These are phyloP conservation scores for Tylopilus felleus DNA, from an alignment of 768 basidiomycete genomes.

Conservation along the genomic window DNA sequence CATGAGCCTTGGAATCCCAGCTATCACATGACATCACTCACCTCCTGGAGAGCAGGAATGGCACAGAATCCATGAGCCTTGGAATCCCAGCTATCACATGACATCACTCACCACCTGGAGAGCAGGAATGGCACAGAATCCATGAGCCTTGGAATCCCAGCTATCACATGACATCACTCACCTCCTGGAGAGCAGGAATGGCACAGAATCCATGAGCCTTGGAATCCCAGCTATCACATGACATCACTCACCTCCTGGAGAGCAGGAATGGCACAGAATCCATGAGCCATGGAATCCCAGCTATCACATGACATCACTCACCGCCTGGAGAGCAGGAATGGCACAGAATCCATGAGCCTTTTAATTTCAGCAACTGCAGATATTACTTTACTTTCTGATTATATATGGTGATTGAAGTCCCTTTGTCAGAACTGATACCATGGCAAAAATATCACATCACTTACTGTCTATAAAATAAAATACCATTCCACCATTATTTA, in stretches of 20 bases:
- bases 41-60: background rate
- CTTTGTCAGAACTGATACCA: too few relatives aligned
- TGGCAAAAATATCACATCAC: background rate
- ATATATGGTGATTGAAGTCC: too few relatives aligned
- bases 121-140: background rate
- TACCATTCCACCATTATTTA: too few relatives aligned
- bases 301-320: background rate
- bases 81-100: background rate
- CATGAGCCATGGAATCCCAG: background rate
- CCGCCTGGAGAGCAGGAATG: background rate
- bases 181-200: background rate
- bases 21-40: background rate
- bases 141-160: background rate
- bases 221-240: background rate
- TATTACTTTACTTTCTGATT: too few relatives aligned
- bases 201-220: background rate
- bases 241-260: background rate
- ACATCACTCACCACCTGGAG: background rate
- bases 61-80: background rate
- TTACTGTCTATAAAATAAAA: too few relatives aligned
- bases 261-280: background rate
- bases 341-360: background rate
- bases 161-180: background rate
- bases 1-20: background rate
- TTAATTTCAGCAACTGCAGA: background rate